Base-by-base conservation (phyloP, 208 protist genomes). In the Sergeia podlipaevii region DNA sequence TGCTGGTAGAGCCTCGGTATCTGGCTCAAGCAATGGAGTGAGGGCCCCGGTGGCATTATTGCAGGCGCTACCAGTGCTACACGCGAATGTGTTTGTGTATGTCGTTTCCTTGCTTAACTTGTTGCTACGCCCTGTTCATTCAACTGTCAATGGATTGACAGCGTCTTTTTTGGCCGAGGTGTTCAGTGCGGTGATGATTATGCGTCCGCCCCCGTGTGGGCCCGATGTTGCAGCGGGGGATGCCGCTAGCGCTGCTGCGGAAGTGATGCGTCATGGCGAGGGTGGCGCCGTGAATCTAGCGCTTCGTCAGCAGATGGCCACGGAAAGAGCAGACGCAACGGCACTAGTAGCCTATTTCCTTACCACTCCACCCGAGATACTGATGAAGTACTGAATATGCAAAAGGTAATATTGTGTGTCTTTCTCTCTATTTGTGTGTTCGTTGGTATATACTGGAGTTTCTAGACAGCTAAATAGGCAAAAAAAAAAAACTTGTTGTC, bases 41-140 rank as follows among this genome's bases (percentile, higher is more conserved):
- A 77, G 74, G 44, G 69, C 77, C 2, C 77, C 83, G 18, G 43
- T 83, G 15, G 30, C 60, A n/a, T 83, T 92, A 41, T 49, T 92
- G n/a, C 59, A 72, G 2, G 63, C 77, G 53, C 69, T 96, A 36
- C 85, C 91, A n/a, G 69, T 70, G 26, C 61, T 80, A 47, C 78
- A 95, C 58, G 84, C 76, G 17, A 96, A 95, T 55, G 61, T 91
- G 45, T 94, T 74, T 65, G 44, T 92, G 13, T 96, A 95, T 58
- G 65, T 95, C 2, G 45, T 89, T 32, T 55, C 83, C 24, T 63
- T 96, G n/a, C 66, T 96, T 18, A 86, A 90, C 76, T 93, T 77
- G 38, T 65, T 96, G 0, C 65, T 96, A 8, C 60, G 77, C 2
- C 84, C 83, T n/a, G 57, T 49, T 21, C 68, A 89, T 56, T 65